Percentiles rank a stretch among this genome's conserved stretches.
phyloP scores from a whole-genome alignment of 345 rosid genomes.

The Geranium brycei region DNA sequence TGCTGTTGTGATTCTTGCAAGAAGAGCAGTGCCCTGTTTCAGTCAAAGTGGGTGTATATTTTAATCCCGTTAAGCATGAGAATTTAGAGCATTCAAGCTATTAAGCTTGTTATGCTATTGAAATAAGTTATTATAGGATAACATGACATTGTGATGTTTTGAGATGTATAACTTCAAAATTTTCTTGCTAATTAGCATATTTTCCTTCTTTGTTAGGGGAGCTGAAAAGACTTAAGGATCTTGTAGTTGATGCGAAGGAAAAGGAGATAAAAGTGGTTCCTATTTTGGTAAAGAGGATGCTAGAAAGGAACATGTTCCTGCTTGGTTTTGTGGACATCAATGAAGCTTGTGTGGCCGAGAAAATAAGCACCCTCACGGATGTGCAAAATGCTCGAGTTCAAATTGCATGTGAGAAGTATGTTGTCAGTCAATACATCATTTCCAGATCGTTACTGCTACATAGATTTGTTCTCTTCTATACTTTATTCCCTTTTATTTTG shows the following conservation, averaged over 20 bases:
- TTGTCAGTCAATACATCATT: background rate
- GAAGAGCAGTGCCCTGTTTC: no score
- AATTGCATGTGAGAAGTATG: conserved; percentile 52
- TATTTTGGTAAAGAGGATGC: conserved; percentile 49
- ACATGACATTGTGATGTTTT: background rate
- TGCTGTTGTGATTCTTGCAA: no score
- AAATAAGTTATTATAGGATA: background rate
- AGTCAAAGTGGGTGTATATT: no score
- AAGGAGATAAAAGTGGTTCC: conserved; percentile 34
- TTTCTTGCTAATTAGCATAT: conserved; percentile 2
- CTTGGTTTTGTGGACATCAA: conserved; percentile 56
- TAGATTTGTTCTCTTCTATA: background rate
- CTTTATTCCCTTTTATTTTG: background rate
- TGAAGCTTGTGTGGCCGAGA: conserved; percentile 31
- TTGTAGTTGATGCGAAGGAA: conserved; percentile 44
- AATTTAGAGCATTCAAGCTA: no score
- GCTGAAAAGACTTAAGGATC: conserved; percentile 50
- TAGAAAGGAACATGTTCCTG: conserved; percentile 49
- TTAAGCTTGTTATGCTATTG: background rate
- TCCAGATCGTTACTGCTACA: background rate
- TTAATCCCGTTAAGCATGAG: no score
- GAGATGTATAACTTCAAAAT: background rate
- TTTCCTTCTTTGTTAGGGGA: conserved; percentile 36
- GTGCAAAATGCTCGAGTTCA: conserved; percentile 48
- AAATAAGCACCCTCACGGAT: conserved; percentile 33